phyloP scores from a whole-genome alignment of 2,329 filamentous ascomycete species.

The Beauveria medogensis region DNA sequence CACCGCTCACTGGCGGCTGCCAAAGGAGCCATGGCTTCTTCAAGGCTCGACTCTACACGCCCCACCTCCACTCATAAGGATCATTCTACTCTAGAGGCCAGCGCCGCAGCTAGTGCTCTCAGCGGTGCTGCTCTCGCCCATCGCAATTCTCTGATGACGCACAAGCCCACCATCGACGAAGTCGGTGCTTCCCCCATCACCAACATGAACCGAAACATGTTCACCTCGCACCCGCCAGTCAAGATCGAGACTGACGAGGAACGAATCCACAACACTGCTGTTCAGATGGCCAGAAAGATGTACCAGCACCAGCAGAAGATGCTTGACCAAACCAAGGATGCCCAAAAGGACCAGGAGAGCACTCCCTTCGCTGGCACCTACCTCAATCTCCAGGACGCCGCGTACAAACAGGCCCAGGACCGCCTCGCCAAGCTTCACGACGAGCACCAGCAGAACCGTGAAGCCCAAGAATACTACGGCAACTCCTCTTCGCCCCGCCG shows the following conservation, averaged over 20 bases:
- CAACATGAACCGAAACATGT: conserved; percentile 67
- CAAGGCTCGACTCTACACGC: conserved; percentile 29
- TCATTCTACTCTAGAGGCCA: conserved; percentile 45
- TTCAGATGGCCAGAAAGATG: conserved; percentile 87
- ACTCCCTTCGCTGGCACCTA: conserved; percentile 42
- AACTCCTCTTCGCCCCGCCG: conserved; percentile 33
- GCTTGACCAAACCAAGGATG: conserved; percentile 41
- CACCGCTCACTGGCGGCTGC: conserved; percentile 67
- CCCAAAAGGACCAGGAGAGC: conserved; percentile 25
- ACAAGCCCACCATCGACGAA: conserved; percentile 42
- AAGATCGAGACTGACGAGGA: conserved; percentile 68
- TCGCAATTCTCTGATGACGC: conserved; percentile 36
- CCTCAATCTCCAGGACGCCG: conserved; percentile 71
- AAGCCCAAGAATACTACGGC: conserved; percentile 72
- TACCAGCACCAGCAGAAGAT: conserved; percentile 62
- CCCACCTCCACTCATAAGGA: conserved; percentile 17
- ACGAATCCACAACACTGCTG: conserved; percentile 69
- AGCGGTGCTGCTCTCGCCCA: conserved; percentile 66
- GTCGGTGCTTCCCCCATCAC: conserved; percentile 60
- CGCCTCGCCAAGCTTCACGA: conserved; percentile 73
- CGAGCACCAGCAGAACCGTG: conserved; percentile 53
- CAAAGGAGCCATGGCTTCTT: conserved; percentile 61
- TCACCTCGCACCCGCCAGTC: conserved; percentile 66
- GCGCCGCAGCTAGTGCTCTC: conserved; percentile 59
- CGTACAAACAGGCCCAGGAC: conserved; percentile 78